Percentiles rank a stretch among this genome's conserved stretches.
Conservation (phyloP, 139 green algal species). For the Tetraselmis chui region DNA sequence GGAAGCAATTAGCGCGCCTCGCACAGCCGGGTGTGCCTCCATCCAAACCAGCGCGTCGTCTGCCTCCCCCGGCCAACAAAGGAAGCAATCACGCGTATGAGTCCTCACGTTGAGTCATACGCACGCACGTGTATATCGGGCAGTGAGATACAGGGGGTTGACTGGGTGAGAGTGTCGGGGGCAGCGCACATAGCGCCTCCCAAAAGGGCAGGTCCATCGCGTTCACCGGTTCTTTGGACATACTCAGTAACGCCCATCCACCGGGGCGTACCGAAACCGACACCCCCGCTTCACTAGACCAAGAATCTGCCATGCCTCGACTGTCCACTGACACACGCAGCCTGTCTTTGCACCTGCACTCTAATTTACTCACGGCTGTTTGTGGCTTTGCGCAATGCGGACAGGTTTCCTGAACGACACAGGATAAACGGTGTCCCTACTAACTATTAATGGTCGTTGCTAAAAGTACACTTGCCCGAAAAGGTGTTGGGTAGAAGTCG, state of each 20-base stretch:
- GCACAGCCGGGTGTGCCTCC: slow-evolving; percentile 13
- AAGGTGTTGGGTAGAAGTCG: too few species aligned
- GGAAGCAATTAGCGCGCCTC: slow-evolving; percentile 58
- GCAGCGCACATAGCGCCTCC: slow-evolving; percentile 18
- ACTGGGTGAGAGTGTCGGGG: neutral
- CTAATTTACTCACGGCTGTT: too few species aligned
- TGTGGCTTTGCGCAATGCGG: too few species aligned
- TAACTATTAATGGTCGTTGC: too few species aligned
- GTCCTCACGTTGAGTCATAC: neutral
- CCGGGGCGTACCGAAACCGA: slow-evolving; percentile 4
- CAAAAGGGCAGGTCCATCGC: slow-evolving; percentile 54
- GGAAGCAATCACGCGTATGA: neutral
- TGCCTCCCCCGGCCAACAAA: neutral
- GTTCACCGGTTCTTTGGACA: slow-evolving; percentile 64
- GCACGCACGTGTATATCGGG: neutral
- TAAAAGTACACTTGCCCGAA: too few species aligned
- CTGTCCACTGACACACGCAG: too few species aligned
- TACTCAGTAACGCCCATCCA: slow-evolving; percentile 36
- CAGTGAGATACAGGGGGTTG: neutral
- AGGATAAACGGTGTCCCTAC: too few species aligned
- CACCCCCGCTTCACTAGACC: too few species aligned
- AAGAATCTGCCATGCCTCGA: too few species aligned
- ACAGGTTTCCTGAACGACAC: too few species aligned
- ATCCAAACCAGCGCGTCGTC: neutral
- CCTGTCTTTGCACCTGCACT: too few species aligned